Evolutionary conservation across 345 rosid species (phyloP).

Genomic region (Euphorbia lathyris): DNA sequence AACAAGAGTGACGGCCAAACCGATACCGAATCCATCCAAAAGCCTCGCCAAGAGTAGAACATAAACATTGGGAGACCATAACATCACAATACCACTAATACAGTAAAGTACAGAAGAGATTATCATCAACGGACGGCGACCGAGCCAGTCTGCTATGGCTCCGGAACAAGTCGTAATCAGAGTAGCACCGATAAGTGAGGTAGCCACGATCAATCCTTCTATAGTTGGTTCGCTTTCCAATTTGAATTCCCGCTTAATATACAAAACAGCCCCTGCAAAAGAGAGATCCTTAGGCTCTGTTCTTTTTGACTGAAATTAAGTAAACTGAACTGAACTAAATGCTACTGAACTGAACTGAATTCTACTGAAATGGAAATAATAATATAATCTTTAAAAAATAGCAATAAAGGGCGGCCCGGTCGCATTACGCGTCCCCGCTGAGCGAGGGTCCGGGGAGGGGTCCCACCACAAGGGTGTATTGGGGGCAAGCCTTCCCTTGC

Average conservation of each 20-base stretch:
- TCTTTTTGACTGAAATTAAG: too few species aligned
- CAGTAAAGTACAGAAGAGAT: constrained; percentile 69
- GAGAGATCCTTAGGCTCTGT: neutral
- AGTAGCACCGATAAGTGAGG: constrained; percentile 94
- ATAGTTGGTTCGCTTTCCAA: constrained; percentile 65
- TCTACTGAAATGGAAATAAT: too few species aligned
- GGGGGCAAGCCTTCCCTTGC: too few species aligned
- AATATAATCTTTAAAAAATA: too few species aligned
- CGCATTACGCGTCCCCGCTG: too few species aligned
- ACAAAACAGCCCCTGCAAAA: constrained; percentile 78
- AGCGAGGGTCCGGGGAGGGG: too few species aligned
- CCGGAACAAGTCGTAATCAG: constrained; percentile 85
- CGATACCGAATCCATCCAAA: constrained; percentile 90
- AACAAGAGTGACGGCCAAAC: constrained; percentile 80
- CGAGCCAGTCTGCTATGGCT: constrained; percentile 70
- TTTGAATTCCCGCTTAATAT: constrained; percentile 79
- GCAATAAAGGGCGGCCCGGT: too few species aligned
- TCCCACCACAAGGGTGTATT: too few species aligned
- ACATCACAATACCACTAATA: constrained; percentile 74
- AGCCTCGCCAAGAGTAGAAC: constrained; percentile 80
- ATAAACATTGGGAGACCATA: constrained; percentile 94
- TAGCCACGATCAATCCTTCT: constrained; percentile 91
- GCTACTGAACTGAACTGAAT: too few species aligned
- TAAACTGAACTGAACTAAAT: too few species aligned
- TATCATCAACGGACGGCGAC: constrained; percentile 89